These are phyloP conservation scores for Phytophthora cactorum DNA, from an alignment of 352 stramenopile genomes.

Conservation along the genomic window DNA sequence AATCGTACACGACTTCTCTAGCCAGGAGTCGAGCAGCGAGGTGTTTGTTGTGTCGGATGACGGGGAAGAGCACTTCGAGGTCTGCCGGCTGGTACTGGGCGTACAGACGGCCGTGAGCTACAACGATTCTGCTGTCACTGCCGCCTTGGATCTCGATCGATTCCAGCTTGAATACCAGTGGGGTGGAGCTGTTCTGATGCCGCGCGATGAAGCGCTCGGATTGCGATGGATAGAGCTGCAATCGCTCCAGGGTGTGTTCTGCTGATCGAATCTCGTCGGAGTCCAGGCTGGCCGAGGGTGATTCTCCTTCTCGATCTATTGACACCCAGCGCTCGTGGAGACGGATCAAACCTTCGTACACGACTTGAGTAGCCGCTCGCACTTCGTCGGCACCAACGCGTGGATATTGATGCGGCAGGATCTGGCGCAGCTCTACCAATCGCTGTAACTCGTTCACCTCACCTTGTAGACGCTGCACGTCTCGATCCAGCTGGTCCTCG, in stretches of 20 bases:
- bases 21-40: constrained; percentile 28
- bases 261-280: constrained; percentile 24
- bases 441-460: constrained; percentile 49
- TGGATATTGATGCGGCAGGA: constrained; percentile 30
- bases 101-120: constrained; percentile 23
- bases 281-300: neutral
- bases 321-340: constrained; percentile 29
- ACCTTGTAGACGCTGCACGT: constrained; percentile 36
- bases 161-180: constrained; percentile 33
- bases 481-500: constrained; percentile 46
- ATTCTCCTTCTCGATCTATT: constrained; percentile 8
- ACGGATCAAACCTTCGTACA: constrained; percentile 33
- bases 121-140: constrained; percentile 34
- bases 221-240: constrained; percentile 25
- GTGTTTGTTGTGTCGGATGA: constrained; percentile 27
- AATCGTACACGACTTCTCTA: constrained; percentile 30
- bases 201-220: constrained; percentile 30
- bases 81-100: constrained; percentile 18
- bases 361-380: constrained; percentile 18
- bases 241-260: constrained; percentile 4
- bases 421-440: constrained; percentile 42
- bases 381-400: constrained; percentile 20
- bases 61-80: constrained; percentile 28
- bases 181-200: constrained; percentile 24
- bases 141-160: constrained; percentile 27